Base-by-base conservation (phyloP, 331 rosid species). In the Rhamnella rubrinervis region DNA sequence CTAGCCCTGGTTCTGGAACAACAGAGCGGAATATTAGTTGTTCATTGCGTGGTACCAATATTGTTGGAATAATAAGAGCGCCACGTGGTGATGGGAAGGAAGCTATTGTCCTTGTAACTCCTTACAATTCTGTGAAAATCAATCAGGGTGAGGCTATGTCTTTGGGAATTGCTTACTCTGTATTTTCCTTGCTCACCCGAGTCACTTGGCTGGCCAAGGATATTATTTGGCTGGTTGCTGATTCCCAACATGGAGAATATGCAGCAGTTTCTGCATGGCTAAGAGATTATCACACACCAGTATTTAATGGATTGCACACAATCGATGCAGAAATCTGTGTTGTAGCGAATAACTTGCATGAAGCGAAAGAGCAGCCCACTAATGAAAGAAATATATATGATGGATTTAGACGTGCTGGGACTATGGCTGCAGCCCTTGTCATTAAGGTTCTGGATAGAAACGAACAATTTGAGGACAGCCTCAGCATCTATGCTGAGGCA, bases 141-240 rank as follows among this genome's bases (percentile, higher is more conserved):
- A 79, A 64, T 72, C 65, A 35, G 28, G 88, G 81, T 40, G 97
- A 93, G 74, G 89, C 88, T 55, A 67, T 93, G 67, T 87, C 98
- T 65, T 59, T 93, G 80, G 96, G 95, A 63, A 85, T 87, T 58
- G 92, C 95, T 21, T 88, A 85, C 81, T 87, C 97, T 0, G 96
- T 93, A 47, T 87, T 93, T 77, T 88, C 97, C 58, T 82, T 93
- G 82, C 92, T 93, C 71, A 58, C 88, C 11, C 84, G 75, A 79
- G 98, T 91, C 72, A 92, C 92, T 69, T 93, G 98, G 98, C 74
- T 93, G 67, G 95, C 97, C 51, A 93, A 93, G 86, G 97, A 93
- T 76, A 78, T 93, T 52, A 68, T 93, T 74, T 93, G 97, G 98
- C 92, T 91, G 63, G 89, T 78, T 66, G 85, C 96, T 8, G 98